phyloP scores from a whole-genome alignment of 2,329 filamentous ascomycete species.

The Stromatinia cepivora region DNA sequence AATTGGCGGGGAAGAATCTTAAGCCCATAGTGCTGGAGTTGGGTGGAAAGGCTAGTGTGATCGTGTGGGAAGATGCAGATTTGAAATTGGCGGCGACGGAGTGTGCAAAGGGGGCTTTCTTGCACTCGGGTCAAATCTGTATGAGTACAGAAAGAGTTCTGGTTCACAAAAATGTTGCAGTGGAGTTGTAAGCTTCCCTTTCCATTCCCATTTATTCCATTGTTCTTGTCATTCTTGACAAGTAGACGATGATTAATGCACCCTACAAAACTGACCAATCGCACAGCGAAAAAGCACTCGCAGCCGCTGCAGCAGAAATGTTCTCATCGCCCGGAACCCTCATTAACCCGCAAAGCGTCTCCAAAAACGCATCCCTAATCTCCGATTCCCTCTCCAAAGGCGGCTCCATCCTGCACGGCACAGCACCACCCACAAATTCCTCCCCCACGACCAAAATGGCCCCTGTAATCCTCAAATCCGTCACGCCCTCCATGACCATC shows the following conservation, averaged over 20 bases:
- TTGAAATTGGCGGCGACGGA: conserved; percentile 67
- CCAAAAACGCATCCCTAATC: conserved; percentile 66
- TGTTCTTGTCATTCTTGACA: background rate
- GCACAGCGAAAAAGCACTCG: background rate
- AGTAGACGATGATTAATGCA: background rate
- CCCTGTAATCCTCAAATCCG: conserved; percentile 66
- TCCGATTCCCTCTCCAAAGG: conserved; percentile 68
- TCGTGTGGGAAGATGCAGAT: conserved; percentile 80
- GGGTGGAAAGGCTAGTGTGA: conserved; percentile 77
- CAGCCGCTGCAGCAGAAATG: conserved; percentile 4
- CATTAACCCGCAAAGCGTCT: conserved; percentile 66
- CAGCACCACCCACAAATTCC: conserved; percentile 33
- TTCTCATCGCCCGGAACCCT: background rate
- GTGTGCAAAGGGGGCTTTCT: conserved; percentile 69
- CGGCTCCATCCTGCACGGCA: conserved; percentile 51
- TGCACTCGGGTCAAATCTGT: conserved; percentile 78
- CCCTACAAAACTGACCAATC: background rate
- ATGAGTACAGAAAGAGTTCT: conserved; percentile 79
- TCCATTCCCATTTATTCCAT: background rate
- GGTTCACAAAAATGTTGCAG: conserved; percentile 51
- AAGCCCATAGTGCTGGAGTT: conserved; percentile 82
- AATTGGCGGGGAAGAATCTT: conserved; percentile 67
- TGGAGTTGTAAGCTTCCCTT: conserved; percentile 46
- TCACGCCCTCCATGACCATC: conserved; percentile 71
- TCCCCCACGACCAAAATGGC: conserved; percentile 50